phyloP scores from a whole-genome alignment of 2,329 filamentous ascomycete species.

The Metarhizium brunneum region DNA sequence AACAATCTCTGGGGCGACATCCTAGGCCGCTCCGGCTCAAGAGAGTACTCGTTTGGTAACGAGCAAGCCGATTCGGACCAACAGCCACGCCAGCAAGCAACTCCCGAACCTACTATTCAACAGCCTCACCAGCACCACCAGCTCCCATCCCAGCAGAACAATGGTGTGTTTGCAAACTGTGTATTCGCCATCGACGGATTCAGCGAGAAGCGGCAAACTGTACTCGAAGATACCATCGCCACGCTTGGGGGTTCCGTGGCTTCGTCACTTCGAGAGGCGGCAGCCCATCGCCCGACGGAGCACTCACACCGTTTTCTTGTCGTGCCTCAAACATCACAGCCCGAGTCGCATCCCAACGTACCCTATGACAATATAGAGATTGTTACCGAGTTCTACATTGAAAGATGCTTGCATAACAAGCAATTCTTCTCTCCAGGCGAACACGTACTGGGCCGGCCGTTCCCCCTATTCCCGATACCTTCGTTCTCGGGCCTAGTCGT shows the following conservation, averaged over 20 bases:
- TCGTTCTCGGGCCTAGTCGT: conserved; percentile 64
- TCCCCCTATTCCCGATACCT: conserved; percentile 58
- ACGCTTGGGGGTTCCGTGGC: conserved; percentile 38
- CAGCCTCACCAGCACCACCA: conserved; percentile 3
- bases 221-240: conserved; percentile 36
- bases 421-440: conserved; percentile 57
- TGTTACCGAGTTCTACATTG: conserved; percentile 90
- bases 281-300: conserved; percentile 19
- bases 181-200: conserved; percentile 55
- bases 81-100: conserved; percentile 4
- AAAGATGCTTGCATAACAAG: conserved; percentile 75
- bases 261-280: conserved; percentile 31
- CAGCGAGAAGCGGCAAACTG: conserved; percentile 36
- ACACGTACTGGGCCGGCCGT: conserved; percentile 68
- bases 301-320: conserved; percentile 38
- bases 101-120: conserved; percentile 5
- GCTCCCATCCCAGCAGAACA: conserved; percentile 4
- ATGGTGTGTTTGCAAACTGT: conserved; percentile 44
- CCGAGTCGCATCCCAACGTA: conserved; percentile 32
- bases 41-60: conserved; percentile 23
- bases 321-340: conserved; percentile 42
- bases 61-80: conserved; percentile 10
- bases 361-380: conserved; percentile 32
- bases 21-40: conserved; percentile 39
- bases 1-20: conserved; percentile 90